Evolutionary conservation across 352 stramenopile species (phyloP).

Genomic region (Phytophthora pisi): DNA sequence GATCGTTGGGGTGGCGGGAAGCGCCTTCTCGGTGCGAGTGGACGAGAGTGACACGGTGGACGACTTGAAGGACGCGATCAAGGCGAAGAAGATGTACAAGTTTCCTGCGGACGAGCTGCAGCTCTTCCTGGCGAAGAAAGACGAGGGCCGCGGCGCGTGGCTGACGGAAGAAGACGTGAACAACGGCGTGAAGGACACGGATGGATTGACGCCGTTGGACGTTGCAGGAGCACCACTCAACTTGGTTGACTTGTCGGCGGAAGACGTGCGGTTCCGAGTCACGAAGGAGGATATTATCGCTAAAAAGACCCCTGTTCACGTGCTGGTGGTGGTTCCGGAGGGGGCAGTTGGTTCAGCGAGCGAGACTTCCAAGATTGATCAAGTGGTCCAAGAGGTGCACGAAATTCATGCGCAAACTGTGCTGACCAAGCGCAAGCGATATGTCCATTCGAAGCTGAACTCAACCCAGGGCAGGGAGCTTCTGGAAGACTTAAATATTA

Average conservation of each 20-base stretch:
- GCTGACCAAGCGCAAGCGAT: slow-evolving; percentile 34
- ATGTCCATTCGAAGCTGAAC: slow-evolving; percentile 31
- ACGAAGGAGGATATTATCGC: too few relatives aligned
- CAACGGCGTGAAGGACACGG: background rate
- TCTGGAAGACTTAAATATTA: slow-evolving; percentile 37
- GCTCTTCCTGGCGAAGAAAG: background rate
- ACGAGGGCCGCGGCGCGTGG: background rate
- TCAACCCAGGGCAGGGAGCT: slow-evolving; percentile 29
- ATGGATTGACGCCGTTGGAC: too few relatives aligned
- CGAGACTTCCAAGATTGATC: background rate
- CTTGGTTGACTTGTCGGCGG: too few relatives aligned
- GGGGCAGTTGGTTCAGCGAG: slow-evolving; percentile 7
- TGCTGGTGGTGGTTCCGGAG: slow-evolving; percentile 13
- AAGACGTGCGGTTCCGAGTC: too few relatives aligned
- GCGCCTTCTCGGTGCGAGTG: background rate
- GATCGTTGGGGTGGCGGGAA: background rate
- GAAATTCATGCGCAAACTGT: slow-evolving; percentile 18
- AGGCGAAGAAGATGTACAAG: background rate
- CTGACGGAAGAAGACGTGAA: background rate
- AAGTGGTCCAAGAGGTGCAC: slow-evolving; percentile 6
- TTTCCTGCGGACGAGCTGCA: background rate
- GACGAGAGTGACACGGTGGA: background rate
- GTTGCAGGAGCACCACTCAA: too few relatives aligned
- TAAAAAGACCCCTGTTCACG: background rate
- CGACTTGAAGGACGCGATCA: background rate